A percentile compares a stretch with the other conserved stretches of the same genome.
phyloP scores from a whole-genome alignment of 257 asterid species.

The Galeopsis tetrahit region DNA sequence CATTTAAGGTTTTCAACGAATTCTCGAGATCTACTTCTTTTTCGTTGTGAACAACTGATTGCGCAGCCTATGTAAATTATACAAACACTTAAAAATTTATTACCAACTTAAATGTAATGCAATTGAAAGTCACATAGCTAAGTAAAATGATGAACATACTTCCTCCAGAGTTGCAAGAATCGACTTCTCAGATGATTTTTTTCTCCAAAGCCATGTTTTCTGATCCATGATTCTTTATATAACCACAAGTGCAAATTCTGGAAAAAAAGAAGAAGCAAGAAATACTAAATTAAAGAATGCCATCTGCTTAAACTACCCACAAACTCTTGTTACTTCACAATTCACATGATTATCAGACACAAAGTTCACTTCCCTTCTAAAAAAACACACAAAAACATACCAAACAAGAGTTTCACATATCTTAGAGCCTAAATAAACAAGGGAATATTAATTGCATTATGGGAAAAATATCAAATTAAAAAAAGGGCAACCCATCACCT shows the following conservation, averaged over 20 bases:
- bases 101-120: not conserved
- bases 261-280: not conserved
- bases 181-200: constrained; percentile 69
- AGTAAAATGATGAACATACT: constrained; percentile 47
- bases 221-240: constrained; percentile 66
- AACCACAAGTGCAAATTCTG: constrained; percentile 3
- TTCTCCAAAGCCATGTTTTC: constrained; percentile 87
- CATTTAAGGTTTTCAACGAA: constrained; percentile 54
- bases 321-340: not conserved
- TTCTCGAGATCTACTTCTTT: constrained; percentile 63
- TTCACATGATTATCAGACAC: not conserved
- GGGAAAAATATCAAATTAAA: not conserved
- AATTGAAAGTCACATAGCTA: not conserved
- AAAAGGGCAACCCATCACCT: not conserved
- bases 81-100: not conserved
- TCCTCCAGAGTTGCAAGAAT: constrained; percentile 64
- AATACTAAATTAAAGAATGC: not conserved
- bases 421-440: no score
- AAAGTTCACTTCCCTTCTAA: constrained; percentile 12
- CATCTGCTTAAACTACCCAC: no score
- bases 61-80: constrained; percentile 29
- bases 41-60: constrained; percentile 38
- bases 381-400: constrained; percentile 10
- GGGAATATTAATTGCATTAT: constrained; percentile 14
- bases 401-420: not conserved